Conservation (phyloP, 2,329 filamentous ascomycete genomes). For the Pseudogymnoascus sp. region DNA sequence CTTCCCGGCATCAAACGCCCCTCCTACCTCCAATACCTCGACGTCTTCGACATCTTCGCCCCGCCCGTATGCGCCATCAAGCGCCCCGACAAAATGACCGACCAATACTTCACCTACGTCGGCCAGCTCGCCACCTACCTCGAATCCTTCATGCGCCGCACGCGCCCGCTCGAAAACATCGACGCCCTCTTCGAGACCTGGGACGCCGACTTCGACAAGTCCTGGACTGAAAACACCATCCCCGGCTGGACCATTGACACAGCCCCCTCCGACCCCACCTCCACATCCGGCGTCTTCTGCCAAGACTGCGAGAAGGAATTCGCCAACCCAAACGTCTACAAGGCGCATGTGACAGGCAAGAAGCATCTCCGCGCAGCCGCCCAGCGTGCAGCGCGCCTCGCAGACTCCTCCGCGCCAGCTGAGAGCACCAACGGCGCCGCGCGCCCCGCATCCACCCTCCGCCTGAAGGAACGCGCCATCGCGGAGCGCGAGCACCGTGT, state of each 20-base stretch:
- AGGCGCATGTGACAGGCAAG: slow-evolving; percentile 77
- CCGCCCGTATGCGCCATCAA: slow-evolving; percentile 67
- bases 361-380: slow-evolving; percentile 85
- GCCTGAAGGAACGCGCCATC: slow-evolving; percentile 79
- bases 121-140: slow-evolving; percentile 73
- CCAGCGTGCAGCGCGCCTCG: slow-evolving; percentile 44
- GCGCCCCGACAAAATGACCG: slow-evolving; percentile 76
- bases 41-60: slow-evolving; percentile 80
- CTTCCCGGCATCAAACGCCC: slow-evolving; percentile 77
- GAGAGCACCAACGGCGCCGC: slow-evolving; percentile 21
- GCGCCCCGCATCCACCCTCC: slow-evolving; percentile 28
- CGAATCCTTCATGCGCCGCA: slow-evolving; percentile 78
- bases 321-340: slow-evolving; percentile 91
- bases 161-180: slow-evolving; percentile 76
- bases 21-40: slow-evolving; percentile 87
- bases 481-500: slow-evolving; percentile 83
- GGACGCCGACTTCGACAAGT: slow-evolving; percentile 73
- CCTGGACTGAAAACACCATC: slow-evolving; percentile 74
- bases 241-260: slow-evolving; percentile 64
- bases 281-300: slow-evolving; percentile 71
- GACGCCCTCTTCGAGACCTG: slow-evolving; percentile 68
- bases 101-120: slow-evolving; percentile 87
- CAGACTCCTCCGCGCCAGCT: slow-evolving; percentile 27
- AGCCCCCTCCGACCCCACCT: slow-evolving; percentile 17
- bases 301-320: slow-evolving; percentile 90